These are phyloP conservation scores for Potentilla sterilis DNA, from an alignment of 306 rosid species.

Conservation along the genomic window DNA sequence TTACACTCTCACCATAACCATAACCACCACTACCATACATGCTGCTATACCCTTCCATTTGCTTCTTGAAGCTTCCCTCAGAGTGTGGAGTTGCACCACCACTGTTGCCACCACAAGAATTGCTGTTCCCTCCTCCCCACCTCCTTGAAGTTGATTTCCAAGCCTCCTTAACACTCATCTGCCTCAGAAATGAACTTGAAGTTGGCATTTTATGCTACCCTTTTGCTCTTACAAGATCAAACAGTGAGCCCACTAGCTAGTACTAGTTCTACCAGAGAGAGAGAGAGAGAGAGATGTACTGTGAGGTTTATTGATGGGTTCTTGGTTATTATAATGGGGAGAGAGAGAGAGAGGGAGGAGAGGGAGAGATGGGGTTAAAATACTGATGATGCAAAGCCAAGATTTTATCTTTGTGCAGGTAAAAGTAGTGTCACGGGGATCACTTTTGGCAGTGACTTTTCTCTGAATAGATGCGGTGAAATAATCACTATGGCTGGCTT, in stretches of 20 bases:
- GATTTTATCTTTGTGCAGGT: conserved; percentile 38
- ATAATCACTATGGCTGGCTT: conserved; percentile 15
- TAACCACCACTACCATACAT: conserved; percentile 44
- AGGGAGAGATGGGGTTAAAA: conserved; percentile 23
- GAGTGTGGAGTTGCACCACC: conserved; percentile 12
- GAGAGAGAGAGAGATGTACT: conserved; percentile 12
- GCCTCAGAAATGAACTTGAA: conserved; percentile 56
- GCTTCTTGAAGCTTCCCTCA: conserved; percentile 39
- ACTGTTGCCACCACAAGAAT: conserved; percentile 21
- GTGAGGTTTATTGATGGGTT: conserved; percentile 2
- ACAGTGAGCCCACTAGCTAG: neutral
- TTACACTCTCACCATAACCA: conserved; percentile 38
- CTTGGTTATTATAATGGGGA: conserved; percentile 16
- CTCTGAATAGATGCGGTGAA: conserved; percentile 22
- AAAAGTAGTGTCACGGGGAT: conserved; percentile 77
- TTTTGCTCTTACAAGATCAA: neutral
- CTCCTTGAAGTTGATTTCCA: conserved; percentile 63
- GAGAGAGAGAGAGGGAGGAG: too few species aligned
- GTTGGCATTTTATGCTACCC: conserved; percentile 41
- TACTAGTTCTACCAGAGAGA: neutral
- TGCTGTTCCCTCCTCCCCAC: conserved; percentile 48
- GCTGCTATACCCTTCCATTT: conserved; percentile 54
- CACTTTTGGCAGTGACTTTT: conserved; percentile 42
- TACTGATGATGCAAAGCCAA: conserved; percentile 28
- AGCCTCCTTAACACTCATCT: conserved; percentile 59